Evolutionary conservation across 805 yeast genomes (phyloP), one percentile per base, ranked within the genome.

Genomic region (Spathaspora hagerdaliae): DNA sequence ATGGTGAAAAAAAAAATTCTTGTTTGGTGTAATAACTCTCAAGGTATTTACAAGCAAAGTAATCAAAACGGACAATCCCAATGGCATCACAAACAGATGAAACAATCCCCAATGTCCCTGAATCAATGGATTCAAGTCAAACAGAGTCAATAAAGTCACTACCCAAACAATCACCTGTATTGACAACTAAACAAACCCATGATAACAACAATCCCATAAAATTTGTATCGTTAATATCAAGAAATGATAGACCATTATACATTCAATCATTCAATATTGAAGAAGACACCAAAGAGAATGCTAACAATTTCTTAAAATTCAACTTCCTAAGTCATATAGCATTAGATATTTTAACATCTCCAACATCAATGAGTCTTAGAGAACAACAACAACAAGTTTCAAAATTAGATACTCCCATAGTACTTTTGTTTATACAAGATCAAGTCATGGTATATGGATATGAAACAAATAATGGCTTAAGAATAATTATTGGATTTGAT

Each of bases 261-360:
- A 78, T 81, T 36, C 85, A 81, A 55, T 65, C 78, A 36, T 74
- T 82, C 45, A 67, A 72, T 15, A 42, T 43, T 11, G 51, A 32
- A 33, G 46, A n/a, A 29, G 24, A n/a, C 13, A 19, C 38, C n/a
- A 45, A 40, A 27, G 48, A 48, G 26, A 57, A 63, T 34, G 69
- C 74, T 38, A 74, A 79, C 51, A 71, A 69, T 47, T 64, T 78
- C 44, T 64, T 83, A 29, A 81, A 83, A 53, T 83, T 81, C 64
- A 82, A 85, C 55, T 84, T 84, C 53, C 66, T 85, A 29, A 77
- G 87, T n/a, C 88, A 85, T 57, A 83, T 85, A 85, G 81, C 89
- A 5, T 64, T 85, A 24, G 91, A 85, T 59, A 75, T 83, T 15
- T 82, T 85, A 55, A 71, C 81, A 31, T 78, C 85, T 29, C 79